Percentiles rank a stretch among this genome's conserved stretches.
These are phyloP conservation scores for Populus euphratica DNA, from an alignment of 345 rosid genomes.

Conservation along the genomic window DNA sequence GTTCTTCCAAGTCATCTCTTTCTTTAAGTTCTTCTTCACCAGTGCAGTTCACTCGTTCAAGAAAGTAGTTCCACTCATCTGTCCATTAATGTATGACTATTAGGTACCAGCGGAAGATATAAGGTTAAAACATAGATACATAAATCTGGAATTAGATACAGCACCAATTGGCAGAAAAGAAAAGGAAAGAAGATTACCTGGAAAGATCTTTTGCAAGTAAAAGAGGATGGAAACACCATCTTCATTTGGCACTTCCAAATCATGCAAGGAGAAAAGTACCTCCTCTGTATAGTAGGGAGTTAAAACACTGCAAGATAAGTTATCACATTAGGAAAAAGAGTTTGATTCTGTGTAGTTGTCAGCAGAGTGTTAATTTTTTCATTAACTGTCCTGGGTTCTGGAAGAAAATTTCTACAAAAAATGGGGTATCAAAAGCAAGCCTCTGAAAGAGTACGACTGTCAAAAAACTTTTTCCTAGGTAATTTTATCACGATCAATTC, in stretches of 20 bases:
- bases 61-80: slow-evolving; percentile 98
- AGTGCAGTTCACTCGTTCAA: slow-evolving; percentile 56
- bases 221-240: slow-evolving; percentile 96
- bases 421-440: background rate
- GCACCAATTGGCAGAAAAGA: background rate
- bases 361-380: background rate
- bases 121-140: background rate
- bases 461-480: too few species aligned
- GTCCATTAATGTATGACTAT: slow-evolving; percentile 13
- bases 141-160: background rate
- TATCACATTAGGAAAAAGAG: background rate
- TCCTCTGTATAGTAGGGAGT: slow-evolving; percentile 95
- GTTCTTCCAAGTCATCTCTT: slow-evolving; percentile 56
- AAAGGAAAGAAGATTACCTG: slow-evolving; percentile 48
- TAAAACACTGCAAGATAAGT: slow-evolving; percentile 59
- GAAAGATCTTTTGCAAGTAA: slow-evolving; percentile 93
- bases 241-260: slow-evolving; percentile 78
- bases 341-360: background rate
- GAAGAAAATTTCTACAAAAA: background rate
- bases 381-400: background rate
- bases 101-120: background rate
- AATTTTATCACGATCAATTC: too few species aligned
- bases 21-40: slow-evolving; percentile 72
- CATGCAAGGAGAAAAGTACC: slow-evolving; percentile 73
- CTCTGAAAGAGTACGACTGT: too few species aligned